Base-by-base conservation (phyloP, 2,329 filamentous ascomycete species). In the Periconia sp. region DNA sequence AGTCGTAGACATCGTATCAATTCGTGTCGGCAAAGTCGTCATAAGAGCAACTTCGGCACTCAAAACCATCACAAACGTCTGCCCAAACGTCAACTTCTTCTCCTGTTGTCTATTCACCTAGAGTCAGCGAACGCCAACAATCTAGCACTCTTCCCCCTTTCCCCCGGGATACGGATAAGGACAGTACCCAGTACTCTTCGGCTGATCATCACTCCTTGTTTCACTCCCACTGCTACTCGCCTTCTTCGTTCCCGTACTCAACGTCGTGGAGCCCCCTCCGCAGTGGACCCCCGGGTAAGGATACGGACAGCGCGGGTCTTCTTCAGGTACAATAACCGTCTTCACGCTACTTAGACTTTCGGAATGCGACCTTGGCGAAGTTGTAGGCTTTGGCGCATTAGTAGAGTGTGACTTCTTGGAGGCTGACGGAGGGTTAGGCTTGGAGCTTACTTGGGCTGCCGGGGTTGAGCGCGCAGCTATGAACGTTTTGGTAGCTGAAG, bases 221-320 rank as follows among this genome's bases (percentile, higher is more conserved):
- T 15, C 18, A 16, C 25, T 26, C n/a, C n/a, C n/a, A n/a, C n/a
- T n/a, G n/a, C n/a, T n/a, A n/a, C n/a, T 3, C 13, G 40, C 26
- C 31, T 22, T 33, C 30, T 33, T 42, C 10, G 48, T 43, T 25
- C 30, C 42, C 3, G 48, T 52, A 9, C 45, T 39, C 11, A 54
- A 30, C 23, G 49, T 59, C n/a, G 55, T 62, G 28, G 33, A 44
- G 4, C 40, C 16, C 23, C 37, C 25, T 0, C 51, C 54, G 19
- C 62, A 66, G 15, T 58, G 38, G 7, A 60, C 43, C 0, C 45
- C 45, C 0, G 63, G 63, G 17, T 65, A 61, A 2, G 63, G 63
- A 32, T 64, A 67, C n/a, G 60, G 62, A 43, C 63, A 67, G 13
- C 55, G 53, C 5, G 48, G 16, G 23, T 59, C 57, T 3, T 50